Evolutionary conservation across 2,329 filamentous ascomycete species (phyloP).

Genomic region (Ophiostoma sp.): DNA sequence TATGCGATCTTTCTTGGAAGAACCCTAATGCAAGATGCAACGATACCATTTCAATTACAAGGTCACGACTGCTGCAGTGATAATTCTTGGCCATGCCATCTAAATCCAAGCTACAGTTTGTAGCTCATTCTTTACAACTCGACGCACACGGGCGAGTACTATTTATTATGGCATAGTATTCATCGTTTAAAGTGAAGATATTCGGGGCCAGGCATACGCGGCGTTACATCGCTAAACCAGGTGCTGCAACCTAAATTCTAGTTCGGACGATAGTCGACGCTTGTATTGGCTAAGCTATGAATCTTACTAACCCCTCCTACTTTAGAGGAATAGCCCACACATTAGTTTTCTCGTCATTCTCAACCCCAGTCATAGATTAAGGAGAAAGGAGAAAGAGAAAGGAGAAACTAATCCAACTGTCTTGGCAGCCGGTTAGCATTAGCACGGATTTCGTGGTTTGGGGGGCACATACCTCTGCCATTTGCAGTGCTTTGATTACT

Average conservation of each 20-base stretch:
- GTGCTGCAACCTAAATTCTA: conserved; percentile 7
- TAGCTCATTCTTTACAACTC: neutral
- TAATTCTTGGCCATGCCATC: neutral
- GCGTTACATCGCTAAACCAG: neutral
- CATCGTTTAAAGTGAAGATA: neutral
- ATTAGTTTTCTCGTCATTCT: neutral
- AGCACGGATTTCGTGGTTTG: neutral
- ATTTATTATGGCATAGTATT: neutral
- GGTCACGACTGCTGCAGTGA: neutral
- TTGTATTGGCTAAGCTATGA: neutral
- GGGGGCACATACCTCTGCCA: neutral
- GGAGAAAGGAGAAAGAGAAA: neutral
- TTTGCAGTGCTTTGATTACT: neutral
- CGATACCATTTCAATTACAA: neutral
- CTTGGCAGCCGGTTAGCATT: neutral
- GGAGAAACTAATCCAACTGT: neutral
- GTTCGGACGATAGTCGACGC: neutral
- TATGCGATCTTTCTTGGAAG: neutral
- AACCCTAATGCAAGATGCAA: neutral
- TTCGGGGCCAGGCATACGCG: neutral
- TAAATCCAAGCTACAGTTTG: neutral
- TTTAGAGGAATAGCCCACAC: neutral
- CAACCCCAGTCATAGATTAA: neutral
- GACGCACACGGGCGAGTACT: neutral
- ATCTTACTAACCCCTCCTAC: neutral